Base-by-base conservation (phyloP, 129 eudicot species). In the Scalesia atractyloides region DNA sequence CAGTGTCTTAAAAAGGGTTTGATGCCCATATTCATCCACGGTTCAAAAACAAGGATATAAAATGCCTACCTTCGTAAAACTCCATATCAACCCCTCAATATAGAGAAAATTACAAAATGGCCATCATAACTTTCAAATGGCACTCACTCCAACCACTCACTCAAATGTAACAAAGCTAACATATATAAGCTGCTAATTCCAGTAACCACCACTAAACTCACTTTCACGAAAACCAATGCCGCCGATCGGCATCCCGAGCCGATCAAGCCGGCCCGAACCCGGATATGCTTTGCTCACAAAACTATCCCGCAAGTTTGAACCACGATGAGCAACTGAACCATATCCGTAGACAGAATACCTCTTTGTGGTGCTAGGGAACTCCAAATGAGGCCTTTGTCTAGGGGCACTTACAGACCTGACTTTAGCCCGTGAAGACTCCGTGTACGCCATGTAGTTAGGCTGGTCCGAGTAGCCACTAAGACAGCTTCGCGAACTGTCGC, bases 391-490 rank as follows among this genome's bases (percentile, higher is more conserved):
- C 79, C 91, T 84, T 46, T 79, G 99, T 66, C 82, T 83, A 0
- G 99, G 99, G 3, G 97, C 91, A 68, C 97, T 91, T 12, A 86
- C 47, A 9, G 99, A 88, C 77, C 97, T 82, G 16, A 82, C 79
- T 74, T 91, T 95, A 1, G 99, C 99, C 37, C 77, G 86, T 2
- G 99, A 81, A 63, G 99, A 90, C 59, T 88, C 90, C 0, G 99
- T 95, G 81, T 73, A 82, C 16, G 95, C 75, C 99, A 95, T 95
- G 83, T 95, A 95, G 79, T 78, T 91, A 4, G 99, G 99, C 82
- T 73, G 72, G 84, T 88, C 96, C 1, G 91, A 84, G 82, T 83
- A 88, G 12, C 89, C 95, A 26, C 96, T 90, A 5, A 76, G 63
- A 71, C 80, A 88, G 82, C 97, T 95, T 76, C 79, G 56, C 3